Evolutionary conservation across 768 basidiomycete genomes (phyloP), one percentile per base, ranked within the genome.

Genomic region (Calocybe cyanea): DNA sequence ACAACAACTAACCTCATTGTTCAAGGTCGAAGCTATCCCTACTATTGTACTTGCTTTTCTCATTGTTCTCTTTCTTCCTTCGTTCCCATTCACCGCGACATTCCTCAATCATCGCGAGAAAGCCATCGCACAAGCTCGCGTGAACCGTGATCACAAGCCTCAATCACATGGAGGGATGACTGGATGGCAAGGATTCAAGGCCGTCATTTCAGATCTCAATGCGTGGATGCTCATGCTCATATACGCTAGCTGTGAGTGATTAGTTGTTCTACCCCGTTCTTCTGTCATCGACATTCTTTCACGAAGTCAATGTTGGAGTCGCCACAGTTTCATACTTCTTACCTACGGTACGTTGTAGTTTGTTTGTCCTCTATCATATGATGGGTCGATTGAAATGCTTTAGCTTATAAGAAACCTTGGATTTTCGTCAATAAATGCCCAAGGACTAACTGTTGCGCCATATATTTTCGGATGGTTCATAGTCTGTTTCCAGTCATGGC

Each of bases 161-260:
- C 71, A 71, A 38, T 78, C 76, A 2, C 78, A 79, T 56, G 78
- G 78, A 23, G 78, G 77, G 15, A 75, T 77, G 75, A 69, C 60
- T n/a, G 77, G 77, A n/a, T 77, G 74, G 77, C 58, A 71, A 51
- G 77, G 76, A 6, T 71, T 80, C 58, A 77, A 75, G 45, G 72
- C 70, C n/a, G 57, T 79, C 37, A 56, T 78, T 25, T 55, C 63
- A 10, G 77, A 80, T 57, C 25, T 64, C 14, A 73, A 78, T 57
- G 68, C 78, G 9, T 80, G 77, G 78, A 41, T 74, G 40, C 72
- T 78, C 45, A 71, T 76, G 68, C 34, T 70, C 3, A 64, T 76
- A n/a, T 78, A 78, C 46, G 74, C 75, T 0, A 75, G 75, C 59
- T 78, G 76, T 76, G 49, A 52, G 71, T 35, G 17, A 35, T 28